Percentiles rank a stretch among this genome's conserved stretches.
Conservation (phyloP, 2,329 filamentous ascomycete species). For the Hypoxylon sp. region DNA sequence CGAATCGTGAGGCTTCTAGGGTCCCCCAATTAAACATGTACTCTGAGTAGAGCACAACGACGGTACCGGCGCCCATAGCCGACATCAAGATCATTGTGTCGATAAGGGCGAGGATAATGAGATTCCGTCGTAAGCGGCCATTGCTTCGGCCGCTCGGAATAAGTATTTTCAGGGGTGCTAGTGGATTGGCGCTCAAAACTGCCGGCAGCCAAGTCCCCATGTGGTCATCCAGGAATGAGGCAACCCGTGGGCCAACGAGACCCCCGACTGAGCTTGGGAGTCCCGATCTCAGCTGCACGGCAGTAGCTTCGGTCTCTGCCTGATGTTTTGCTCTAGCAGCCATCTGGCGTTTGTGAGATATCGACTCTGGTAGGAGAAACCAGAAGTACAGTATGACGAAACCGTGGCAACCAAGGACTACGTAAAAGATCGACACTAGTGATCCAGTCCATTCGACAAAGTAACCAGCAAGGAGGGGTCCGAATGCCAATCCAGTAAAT, state of each 20-base stretch:
- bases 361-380: slow-evolving; percentile 85
- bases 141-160: slow-evolving; percentile 77
- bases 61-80: slow-evolving; percentile 83
- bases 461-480: slow-evolving; percentile 85
- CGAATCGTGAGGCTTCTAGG: slow-evolving; percentile 83
- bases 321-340: slow-evolving; percentile 78
- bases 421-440: slow-evolving; percentile 87
- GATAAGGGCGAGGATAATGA: slow-evolving; percentile 83
- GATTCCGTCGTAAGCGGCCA: slow-evolving; percentile 79
- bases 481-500: slow-evolving; percentile 89
- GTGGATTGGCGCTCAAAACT: slow-evolving; percentile 72
- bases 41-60: slow-evolving; percentile 87
- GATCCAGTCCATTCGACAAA: slow-evolving; percentile 82
- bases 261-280: slow-evolving; percentile 41
- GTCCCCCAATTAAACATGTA: slow-evolving; percentile 87
- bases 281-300: slow-evolving; percentile 49
- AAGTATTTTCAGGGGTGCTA: slow-evolving; percentile 83
- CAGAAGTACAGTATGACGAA: slow-evolving; percentile 80
- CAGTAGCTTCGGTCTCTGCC: slow-evolving; percentile 60
- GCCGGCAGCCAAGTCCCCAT: slow-evolving; percentile 53
- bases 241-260: slow-evolving; percentile 42
- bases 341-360: slow-evolving; percentile 79
- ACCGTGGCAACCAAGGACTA: slow-evolving; percentile 79
- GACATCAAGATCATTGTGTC: slow-evolving; percentile 88
- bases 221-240: slow-evolving; percentile 43